Base-by-base conservation (phyloP, 345 rosid genomes). In the Camelina hispida region DNA sequence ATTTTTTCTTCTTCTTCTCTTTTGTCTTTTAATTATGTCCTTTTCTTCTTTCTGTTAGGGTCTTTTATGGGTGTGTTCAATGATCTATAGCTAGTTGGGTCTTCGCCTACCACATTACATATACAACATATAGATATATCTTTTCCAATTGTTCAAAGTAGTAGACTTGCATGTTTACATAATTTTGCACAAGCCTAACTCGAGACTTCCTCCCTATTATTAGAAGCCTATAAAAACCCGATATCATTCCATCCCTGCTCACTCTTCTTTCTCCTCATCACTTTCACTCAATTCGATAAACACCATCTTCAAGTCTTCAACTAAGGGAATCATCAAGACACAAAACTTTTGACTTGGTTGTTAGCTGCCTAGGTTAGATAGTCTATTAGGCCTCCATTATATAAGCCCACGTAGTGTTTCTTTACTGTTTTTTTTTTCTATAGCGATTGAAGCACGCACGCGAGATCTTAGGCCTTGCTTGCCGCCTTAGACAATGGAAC, bases 51-150 rank as follows among this genome's bases (percentile, higher is more conserved):
- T 23, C 1, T 14, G 8, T 25, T 20, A 62, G 13, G 14, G 53
- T 46, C 23, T 63, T 43, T 9, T 6, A 34, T 20, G 20, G 34
- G 3, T 52, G 22, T 37, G 9, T 20, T 51, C 47, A 35, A 15
- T 51, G 48, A 46, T 34, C 59, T 28, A 8, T 32, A 42, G 40
- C 11, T 37, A 50, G 60, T 52, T 52, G 37, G 42, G 18, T 35
- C 44, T 35, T 67, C 50, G 37, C 71, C 71, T 22, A 67, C 52
- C 50, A 37, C 37, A 67, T 52, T 37, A 37, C 60, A 66, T 25
- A 13, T 50, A 7, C n/a, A n/a, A 7, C 30, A 28, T 28, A 28
- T 28, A 28, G 30, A 4, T 9, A 1, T 37, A 15, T 32, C 0
- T 15, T 56, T 56, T n/a, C 7, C 2, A 1, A 34, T 7, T 17